These are phyloP conservation scores for Pyracantha coccinea DNA, from an alignment of 331 rosid species.

Conservation along the genomic window DNA sequence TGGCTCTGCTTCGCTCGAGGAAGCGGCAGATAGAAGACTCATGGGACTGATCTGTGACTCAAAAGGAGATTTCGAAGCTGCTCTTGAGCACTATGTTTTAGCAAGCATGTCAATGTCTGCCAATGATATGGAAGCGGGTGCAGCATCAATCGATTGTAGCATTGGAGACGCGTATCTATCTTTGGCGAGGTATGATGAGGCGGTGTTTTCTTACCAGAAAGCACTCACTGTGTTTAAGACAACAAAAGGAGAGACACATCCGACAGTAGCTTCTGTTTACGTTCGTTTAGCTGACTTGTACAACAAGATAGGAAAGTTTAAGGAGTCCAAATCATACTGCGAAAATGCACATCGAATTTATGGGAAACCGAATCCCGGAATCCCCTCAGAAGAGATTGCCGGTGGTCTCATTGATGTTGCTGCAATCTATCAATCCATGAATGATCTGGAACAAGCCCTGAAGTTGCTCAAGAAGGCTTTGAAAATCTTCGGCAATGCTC, in stretches of 20 bases:
- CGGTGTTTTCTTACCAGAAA: conserved; percentile 70
- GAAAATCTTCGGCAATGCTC: conserved; percentile 46
- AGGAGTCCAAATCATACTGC: conserved; percentile 76
- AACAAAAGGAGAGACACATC: conserved; percentile 73
- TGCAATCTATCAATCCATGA: conserved; percentile 80
- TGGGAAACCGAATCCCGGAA: conserved; percentile 50
- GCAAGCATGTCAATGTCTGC: conserved; percentile 86
- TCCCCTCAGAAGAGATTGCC: conserved; percentile 70
- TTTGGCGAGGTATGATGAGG: conserved; percentile 79
- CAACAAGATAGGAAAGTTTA: conserved; percentile 78
- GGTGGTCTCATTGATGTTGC: conserved; percentile 74
- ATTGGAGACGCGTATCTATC: conserved; percentile 76
- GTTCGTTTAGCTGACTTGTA: conserved; percentile 77
- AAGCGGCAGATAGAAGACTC: conserved; percentile 78
- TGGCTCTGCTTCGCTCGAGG: conserved; percentile 63
- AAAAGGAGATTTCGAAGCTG: conserved; percentile 79
- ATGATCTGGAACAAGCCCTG: conserved; percentile 65
- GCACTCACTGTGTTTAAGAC: conserved; percentile 68
- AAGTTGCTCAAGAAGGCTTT: conserved; percentile 74
- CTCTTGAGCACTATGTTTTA: conserved; percentile 75
- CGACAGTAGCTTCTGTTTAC: conserved; percentile 69
- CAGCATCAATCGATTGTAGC: conserved; percentile 72
- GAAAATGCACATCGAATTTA: conserved; percentile 72
- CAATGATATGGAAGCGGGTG: conserved; percentile 47
- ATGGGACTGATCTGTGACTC: conserved; percentile 88